Conservation (phyloP, 352 stramenopile species). For the Plasmopara muralis region DNA sequence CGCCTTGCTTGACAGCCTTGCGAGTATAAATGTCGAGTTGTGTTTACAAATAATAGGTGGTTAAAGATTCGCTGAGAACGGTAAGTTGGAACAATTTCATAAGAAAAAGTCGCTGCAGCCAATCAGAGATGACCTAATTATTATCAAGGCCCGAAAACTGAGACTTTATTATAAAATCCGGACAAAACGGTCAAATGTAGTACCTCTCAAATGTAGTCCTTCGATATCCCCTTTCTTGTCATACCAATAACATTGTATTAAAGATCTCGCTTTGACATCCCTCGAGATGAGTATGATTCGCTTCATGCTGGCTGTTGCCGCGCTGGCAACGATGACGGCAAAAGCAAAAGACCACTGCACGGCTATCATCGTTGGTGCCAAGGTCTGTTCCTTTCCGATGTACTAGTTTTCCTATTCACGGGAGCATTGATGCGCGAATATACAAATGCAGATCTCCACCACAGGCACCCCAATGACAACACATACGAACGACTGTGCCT, state of each 20-base stretch:
- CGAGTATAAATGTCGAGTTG: no score
- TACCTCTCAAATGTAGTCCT: no score
- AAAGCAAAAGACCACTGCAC: slow-evolving; percentile 62
- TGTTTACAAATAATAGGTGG: no score
- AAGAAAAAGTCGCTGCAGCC: no score
- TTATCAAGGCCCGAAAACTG: no score
- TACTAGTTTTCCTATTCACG: slow-evolving; percentile 6
- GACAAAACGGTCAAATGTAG: no score
- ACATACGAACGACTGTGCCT: slow-evolving; percentile 79
- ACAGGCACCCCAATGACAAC: slow-evolving; percentile 71
- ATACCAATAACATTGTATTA: background rate
- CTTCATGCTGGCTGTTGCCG: slow-evolving; percentile 16
- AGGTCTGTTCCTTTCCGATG: slow-evolving; percentile 23
- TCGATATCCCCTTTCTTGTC: no score
- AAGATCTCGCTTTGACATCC: background rate
- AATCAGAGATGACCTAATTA: no score
- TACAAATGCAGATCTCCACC: slow-evolving; percentile 36
- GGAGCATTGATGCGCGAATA: slow-evolving; percentile 1
- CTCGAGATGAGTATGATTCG: background rate
- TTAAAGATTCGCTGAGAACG: no score
- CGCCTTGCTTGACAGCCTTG: no score
- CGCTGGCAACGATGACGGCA: slow-evolving; percentile 3
- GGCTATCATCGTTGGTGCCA: slow-evolving; percentile 69
- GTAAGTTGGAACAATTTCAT: no score
- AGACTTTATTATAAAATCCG: no score